Evolutionary conservation across 306 rosid genomes (phyloP).

Genomic region (Begonia fuchsioides): DNA sequence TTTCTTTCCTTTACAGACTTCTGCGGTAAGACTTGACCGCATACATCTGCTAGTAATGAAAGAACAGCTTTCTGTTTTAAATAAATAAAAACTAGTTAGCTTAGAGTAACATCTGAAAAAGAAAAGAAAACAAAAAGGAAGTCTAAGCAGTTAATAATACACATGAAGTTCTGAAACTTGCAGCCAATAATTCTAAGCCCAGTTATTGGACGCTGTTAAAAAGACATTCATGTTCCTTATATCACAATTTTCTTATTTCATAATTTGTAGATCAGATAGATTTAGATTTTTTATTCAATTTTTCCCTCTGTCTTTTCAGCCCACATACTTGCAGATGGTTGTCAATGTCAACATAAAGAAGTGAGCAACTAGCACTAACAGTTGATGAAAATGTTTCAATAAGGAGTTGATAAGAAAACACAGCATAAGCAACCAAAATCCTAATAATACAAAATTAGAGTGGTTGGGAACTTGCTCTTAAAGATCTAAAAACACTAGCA

Average conservation of each 20-base stretch:
- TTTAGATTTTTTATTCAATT: no score
- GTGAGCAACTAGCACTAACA: background rate
- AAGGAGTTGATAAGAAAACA: background rate
- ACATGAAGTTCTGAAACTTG: background rate
- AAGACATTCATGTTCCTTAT: no score
- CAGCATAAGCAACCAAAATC: no score
- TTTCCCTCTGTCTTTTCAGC: no score
- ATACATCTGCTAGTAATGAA: constrained; percentile 53
- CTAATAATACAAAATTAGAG: no score
- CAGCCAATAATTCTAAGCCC: background rate
- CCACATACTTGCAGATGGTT: background rate
- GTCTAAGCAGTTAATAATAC: background rate
- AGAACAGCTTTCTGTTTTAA: constrained; percentile 91
- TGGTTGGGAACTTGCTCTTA: no score
- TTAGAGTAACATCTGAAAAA: constrained; percentile 12
- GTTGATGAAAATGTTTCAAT: background rate
- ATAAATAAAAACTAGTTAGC: constrained; percentile 21
- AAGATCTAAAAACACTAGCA: no score
- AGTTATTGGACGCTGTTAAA: background rate
- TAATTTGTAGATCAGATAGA: no score
- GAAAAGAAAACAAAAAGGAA: background rate
- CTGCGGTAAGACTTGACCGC: constrained; percentile 30
- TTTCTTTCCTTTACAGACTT: constrained; percentile 47
- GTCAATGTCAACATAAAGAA: background rate
- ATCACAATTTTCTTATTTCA: no score